Evolutionary conservation across 164 flowering plant species (phyloP).

Genomic region (Nymphaea colorata): DNA sequence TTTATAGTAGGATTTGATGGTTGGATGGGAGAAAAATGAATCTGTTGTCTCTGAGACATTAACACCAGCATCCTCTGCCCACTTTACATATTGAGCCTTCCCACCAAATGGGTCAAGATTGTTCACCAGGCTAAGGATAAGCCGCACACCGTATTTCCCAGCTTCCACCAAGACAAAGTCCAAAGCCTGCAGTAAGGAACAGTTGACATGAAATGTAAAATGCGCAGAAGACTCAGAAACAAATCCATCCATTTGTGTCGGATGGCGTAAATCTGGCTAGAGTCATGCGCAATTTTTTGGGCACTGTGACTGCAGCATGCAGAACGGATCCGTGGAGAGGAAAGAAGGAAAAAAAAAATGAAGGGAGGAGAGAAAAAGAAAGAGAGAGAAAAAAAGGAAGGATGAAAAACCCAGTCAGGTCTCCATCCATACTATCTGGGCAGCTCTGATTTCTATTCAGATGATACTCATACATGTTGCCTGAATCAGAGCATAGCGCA

Average conservation of each 20-base stretch:
- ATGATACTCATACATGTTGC: too few species aligned
- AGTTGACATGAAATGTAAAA: not conserved
- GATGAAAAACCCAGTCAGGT: too few species aligned
- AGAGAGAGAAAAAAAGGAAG: too few species aligned
- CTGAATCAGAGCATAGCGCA: too few species aligned
- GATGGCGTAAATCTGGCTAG: too few species aligned
- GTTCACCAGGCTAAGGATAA: slow-evolving; percentile 52
- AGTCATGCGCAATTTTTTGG: too few species aligned
- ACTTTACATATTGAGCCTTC: slow-evolving; percentile 43
- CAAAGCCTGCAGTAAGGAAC: slow-evolving; percentile 30
- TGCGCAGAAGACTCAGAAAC: not conserved
- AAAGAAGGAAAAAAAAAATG: too few species aligned
- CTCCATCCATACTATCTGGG: too few species aligned
- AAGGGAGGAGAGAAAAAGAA: too few species aligned
- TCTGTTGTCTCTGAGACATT: slow-evolving; percentile 29
- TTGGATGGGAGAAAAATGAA: slow-evolving; percentile 38
- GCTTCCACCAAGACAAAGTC: slow-evolving; percentile 59
- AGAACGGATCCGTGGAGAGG: too few species aligned
- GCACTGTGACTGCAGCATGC: too few species aligned
- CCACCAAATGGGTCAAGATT: slow-evolving; percentile 59
- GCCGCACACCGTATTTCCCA: slow-evolving; percentile 32
- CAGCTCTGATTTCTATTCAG: too few species aligned
- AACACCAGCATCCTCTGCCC: slow-evolving; percentile 46
- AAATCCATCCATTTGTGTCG: not conserved
- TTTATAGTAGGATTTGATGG: slow-evolving; percentile 33